phyloP scores from a whole-genome alignment of 1,284 basidiomycete species.

The Cryptococcus sp. region DNA sequence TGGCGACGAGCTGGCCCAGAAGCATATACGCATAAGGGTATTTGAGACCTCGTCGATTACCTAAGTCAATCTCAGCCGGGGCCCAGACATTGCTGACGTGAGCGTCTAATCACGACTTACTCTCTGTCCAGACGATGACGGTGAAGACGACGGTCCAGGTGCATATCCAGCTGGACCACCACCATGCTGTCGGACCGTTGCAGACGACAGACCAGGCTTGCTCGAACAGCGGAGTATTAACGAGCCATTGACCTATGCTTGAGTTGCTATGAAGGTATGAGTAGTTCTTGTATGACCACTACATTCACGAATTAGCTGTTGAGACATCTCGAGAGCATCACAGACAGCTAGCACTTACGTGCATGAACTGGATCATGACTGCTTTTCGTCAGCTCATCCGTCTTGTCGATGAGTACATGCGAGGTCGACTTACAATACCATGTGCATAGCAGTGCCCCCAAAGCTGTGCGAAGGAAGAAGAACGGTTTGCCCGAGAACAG shows the following conservation, averaged over 20 bases:
- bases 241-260: conserved; percentile 61
- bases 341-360: conserved; percentile 48
- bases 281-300: conserved; percentile 63
- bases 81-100: background rate
- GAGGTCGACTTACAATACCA: conserved; percentile 63
- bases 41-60: conserved; percentile 58
- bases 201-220: conserved; percentile 63
- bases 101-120: conserved; percentile 48
- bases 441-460: conserved; percentile 53
- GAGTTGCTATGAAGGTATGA: conserved; percentile 36
- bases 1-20: conserved; percentile 71
- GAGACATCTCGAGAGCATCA: too few relatives aligned
- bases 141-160: conserved; percentile 68
- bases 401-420: background rate
- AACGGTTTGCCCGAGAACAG: conserved; percentile 38
- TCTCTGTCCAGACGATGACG: conserved; percentile 62
- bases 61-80: conserved; percentile 36
- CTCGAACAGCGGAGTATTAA: conserved; percentile 64
- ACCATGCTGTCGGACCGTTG: conserved; percentile 62
- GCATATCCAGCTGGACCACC: conserved; percentile 74
- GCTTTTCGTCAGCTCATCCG: background rate
- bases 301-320: background rate
- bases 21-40: conserved; percentile 71
- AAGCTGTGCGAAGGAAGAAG: conserved; percentile 41
- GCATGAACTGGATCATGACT: conserved; percentile 56